phyloP scores from a whole-genome alignment of 352 stramenopile species.

The Globisporangium canariense region DNA sequence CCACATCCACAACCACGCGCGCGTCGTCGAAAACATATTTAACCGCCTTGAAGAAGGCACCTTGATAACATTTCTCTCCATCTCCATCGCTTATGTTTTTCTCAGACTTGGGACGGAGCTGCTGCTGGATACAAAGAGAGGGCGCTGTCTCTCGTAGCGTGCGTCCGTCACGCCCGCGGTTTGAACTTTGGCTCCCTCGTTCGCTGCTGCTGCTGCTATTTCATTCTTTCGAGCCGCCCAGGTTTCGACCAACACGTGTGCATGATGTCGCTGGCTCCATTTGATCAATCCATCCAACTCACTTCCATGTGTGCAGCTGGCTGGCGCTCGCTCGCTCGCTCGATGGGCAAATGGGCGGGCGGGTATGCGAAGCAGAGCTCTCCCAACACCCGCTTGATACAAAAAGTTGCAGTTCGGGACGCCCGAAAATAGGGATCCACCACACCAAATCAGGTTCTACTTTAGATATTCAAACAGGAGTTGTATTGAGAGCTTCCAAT shows the following conservation, averaged over 20 bases:
- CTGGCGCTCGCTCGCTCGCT: background rate
- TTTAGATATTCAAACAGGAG: too few relatives aligned
- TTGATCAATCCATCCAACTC: background rate
- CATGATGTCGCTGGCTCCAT: background rate
- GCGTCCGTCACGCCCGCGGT: background rate
- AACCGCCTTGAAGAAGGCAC: background rate
- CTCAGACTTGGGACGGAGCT: background rate
- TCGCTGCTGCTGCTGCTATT: background rate
- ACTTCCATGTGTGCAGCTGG: background rate
- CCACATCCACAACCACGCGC: background rate
- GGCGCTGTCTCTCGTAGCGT: conserved; percentile 1
- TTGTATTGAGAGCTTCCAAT: too few relatives aligned
- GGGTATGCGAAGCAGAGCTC: background rate
- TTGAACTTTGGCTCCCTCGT: conserved; percentile 1
- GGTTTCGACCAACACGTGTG: background rate
- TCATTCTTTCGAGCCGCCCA: conserved; percentile 4
- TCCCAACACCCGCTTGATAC: conserved; percentile 1
- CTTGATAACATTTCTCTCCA: background rate
- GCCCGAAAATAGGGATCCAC: background rate
- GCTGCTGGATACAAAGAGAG: background rate
- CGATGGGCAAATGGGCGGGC: background rate
- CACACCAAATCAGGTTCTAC: conserved; percentile 3
- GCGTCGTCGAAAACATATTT: background rate
- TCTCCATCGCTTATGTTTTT: conserved; percentile 2
- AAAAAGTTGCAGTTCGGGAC: conserved; percentile 15